A percentile compares a stretch with the other conserved stretches of the same genome.
Evolutionary conservation across 2,329 filamentous ascomycete genomes (phyloP).

Genomic region (Aspergillus sp.): DNA sequence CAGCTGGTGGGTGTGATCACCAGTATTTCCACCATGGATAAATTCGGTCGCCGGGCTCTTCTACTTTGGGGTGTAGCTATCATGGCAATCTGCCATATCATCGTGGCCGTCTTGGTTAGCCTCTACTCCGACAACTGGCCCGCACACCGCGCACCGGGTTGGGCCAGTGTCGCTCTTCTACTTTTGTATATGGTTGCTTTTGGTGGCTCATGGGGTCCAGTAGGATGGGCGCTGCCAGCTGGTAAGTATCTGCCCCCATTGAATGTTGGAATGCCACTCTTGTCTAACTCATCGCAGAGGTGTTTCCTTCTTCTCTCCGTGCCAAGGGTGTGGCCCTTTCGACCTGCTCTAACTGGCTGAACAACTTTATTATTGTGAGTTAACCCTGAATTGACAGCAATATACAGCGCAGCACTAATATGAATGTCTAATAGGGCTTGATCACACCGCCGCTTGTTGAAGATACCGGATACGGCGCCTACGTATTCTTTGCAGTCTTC

Average conservation of each 20-base stretch:
- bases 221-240: conserved; percentile 48
- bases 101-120: conserved; percentile 58
- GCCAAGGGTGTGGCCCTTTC: conserved; percentile 68
- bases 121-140: conserved; percentile 55
- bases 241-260: conserved; percentile 19
- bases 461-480: conserved; percentile 55
- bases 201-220: conserved; percentile 59
- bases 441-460: conserved; percentile 66
- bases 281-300: conserved; percentile 50
- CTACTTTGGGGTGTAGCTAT: conserved; percentile 48
- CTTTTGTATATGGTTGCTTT: conserved; percentile 66
- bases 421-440: conserved; percentile 48
- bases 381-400: neutral
- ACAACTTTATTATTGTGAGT: conserved; percentile 61
- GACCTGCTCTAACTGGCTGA: conserved; percentile 65
- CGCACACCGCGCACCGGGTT: conserved; percentile 54
- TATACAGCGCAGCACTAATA: neutral
- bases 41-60: conserved; percentile 49
- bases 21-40: conserved; percentile 54
- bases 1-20: conserved; percentile 50
- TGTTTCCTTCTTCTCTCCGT: conserved; percentile 63
- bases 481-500: conserved; percentile 62
- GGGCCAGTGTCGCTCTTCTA: conserved; percentile 60
- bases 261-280: neutral
- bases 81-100: conserved; percentile 51